phyloP scores from a whole-genome alignment of 2,329 filamentous ascomycete species.

The Aspergillus brasiliensis region DNA sequence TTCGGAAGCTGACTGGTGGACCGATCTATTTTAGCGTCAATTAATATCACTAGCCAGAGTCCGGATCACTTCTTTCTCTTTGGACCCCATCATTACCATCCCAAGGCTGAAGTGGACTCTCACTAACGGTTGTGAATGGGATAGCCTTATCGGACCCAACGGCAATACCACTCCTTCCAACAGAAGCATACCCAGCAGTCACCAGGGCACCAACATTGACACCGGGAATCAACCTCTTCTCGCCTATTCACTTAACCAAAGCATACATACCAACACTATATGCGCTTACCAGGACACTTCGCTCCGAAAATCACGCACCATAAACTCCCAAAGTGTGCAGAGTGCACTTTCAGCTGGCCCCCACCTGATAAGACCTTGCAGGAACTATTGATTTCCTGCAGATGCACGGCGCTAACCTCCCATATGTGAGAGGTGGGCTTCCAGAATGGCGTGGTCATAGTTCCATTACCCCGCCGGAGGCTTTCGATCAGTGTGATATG shows the following conservation, averaged over 20 bases:
- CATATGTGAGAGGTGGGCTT: background rate
- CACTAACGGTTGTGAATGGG: background rate
- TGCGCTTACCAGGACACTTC: background rate
- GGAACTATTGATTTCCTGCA: slow-evolving; percentile 10
- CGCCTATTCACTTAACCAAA: too few relatives aligned
- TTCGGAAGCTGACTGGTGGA: background rate
- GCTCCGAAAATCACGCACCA: background rate
- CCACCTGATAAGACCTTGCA: slow-evolving; percentile 4
- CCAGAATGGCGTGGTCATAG: background rate
- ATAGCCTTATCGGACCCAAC: background rate
- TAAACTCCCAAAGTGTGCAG: background rate
- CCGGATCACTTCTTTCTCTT: background rate
- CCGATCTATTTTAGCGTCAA: background rate
- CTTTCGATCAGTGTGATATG: background rate
- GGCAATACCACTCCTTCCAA: background rate
- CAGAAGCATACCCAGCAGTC: background rate
- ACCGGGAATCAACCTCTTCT: background rate
- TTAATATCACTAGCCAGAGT: background rate
- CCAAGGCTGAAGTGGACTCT: background rate
- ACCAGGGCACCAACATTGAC: background rate
- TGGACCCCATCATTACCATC: background rate
- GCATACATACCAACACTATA: background rate
- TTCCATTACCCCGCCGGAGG: slow-evolving; percentile 4
- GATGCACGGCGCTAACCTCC: background rate
- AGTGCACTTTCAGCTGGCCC: background rate